A percentile compares a stretch with the other conserved stretches of the same genome.
Evolutionary conservation across 306 rosid genomes (phyloP).

Genomic region (Oxytropis ochrocephala): DNA sequence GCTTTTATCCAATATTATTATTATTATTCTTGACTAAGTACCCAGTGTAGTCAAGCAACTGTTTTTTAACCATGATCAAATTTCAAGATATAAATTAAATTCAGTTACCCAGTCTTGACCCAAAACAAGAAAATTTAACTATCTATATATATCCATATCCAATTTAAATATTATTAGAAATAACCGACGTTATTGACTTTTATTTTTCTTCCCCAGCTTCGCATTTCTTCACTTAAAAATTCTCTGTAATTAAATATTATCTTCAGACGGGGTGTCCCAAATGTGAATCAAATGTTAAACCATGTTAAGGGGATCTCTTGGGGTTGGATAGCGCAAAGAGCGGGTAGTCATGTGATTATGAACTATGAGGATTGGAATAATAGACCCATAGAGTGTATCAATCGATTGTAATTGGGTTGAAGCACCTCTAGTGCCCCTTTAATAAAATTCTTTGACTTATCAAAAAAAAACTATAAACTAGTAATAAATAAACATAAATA

Average conservation of each 20-base stretch:
- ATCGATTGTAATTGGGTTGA: too few relatives aligned
- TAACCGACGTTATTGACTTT: conserved; percentile 20
- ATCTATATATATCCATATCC: not conserved
- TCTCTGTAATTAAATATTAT: not conserved
- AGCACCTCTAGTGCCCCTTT: too few relatives aligned
- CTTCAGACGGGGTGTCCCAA: too few relatives aligned
- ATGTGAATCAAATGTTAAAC: too few relatives aligned
- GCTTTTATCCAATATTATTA: not conserved
- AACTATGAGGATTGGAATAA: too few relatives aligned
- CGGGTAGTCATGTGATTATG: too few relatives aligned
- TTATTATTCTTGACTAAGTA: not conserved
- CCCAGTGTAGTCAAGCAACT: not conserved
- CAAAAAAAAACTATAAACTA: too few relatives aligned
- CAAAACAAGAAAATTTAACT: not conserved
- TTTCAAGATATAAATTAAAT: not conserved
- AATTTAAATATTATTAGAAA: conserved; percentile 13
- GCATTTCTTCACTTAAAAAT: not conserved
- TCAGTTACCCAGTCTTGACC: not conserved
- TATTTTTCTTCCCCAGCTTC: conserved; percentile 2
- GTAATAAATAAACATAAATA: too few relatives aligned
- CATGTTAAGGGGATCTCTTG: too few relatives aligned
- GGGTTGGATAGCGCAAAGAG: too few relatives aligned
- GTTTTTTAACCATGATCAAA: not conserved
- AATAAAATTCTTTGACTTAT: too few relatives aligned
- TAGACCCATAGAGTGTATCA: too few relatives aligned